These are phyloP conservation scores for Solanum raphanifolium DNA, from an alignment of 257 asterid species.

Conservation along the genomic window DNA sequence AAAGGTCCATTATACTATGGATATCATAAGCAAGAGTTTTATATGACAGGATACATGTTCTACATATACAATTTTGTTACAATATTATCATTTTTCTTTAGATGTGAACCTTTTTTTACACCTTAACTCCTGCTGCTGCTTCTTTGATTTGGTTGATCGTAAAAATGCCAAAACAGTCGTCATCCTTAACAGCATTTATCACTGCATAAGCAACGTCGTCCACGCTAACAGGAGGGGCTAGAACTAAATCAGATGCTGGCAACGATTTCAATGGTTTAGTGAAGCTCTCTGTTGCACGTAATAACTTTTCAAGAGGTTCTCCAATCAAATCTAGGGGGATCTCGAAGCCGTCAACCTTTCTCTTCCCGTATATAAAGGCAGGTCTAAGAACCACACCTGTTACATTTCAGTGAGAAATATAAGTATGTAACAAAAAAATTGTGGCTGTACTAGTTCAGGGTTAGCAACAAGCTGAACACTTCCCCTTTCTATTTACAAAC, in stretches of 20 bases:
- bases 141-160: constrained; percentile 88
- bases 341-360: constrained; percentile 76
- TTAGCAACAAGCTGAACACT: neutral
- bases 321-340: constrained; percentile 85
- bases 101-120: constrained; percentile 4
- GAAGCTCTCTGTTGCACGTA: constrained; percentile 48
- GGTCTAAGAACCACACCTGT: constrained; percentile 92
- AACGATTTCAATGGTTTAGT: constrained; percentile 71
- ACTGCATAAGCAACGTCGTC: constrained; percentile 83
- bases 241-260: constrained; percentile 80
- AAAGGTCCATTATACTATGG: neutral
- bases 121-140: constrained; percentile 64
- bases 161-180: constrained; percentile 77
- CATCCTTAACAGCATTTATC: constrained; percentile 60
- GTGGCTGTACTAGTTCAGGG: neutral
- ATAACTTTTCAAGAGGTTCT: constrained; percentile 65
- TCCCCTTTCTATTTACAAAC: neutral
- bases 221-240: constrained; percentile 90
- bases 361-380: constrained; percentile 81
- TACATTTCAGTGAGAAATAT: neutral
- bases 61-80: neutral
- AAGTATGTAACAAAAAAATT: neutral
- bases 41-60: neutral
- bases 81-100: neutral
- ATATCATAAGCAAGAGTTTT: neutral